Conservation (phyloP, 495 filamentous ascomycete genomes). For the Xylaria venustula region DNA sequence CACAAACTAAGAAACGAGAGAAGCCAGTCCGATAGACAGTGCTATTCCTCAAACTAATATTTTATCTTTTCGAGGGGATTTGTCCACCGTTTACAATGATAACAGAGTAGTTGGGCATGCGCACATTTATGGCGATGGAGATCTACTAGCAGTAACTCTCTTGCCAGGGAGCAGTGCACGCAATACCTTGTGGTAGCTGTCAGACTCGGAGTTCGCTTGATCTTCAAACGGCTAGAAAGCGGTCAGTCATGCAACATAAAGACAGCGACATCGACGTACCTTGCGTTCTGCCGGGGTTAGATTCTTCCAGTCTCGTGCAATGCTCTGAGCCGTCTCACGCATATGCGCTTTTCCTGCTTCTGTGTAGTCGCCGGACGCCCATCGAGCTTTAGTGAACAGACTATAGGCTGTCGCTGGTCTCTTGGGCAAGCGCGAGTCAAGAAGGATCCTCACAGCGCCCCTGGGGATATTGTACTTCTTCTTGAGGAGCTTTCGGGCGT, state of each 20-base stretch:
- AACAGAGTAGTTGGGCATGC: neutral
- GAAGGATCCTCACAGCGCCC: slow-evolving; percentile 30
- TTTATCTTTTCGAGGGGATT: neutral
- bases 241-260: slow-evolving; percentile 16
- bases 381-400: slow-evolving; percentile 49
- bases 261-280: slow-evolving; percentile 26
- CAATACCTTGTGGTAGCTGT: slow-evolving; percentile 23
- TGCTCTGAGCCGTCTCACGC: slow-evolving; percentile 22
- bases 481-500: slow-evolving; percentile 54
- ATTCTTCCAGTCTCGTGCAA: slow-evolving; percentile 44
- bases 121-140: slow-evolving; percentile 1
- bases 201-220: slow-evolving; percentile 7
- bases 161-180: slow-evolving; percentile 3
- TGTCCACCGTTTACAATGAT: neutral
- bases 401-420: slow-evolving; percentile 35
- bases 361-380: slow-evolving; percentile 39
- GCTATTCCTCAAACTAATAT: neutral
- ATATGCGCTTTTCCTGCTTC: slow-evolving; percentile 30
- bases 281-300: slow-evolving; percentile 49
- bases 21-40: neutral
- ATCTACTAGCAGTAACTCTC: neutral
- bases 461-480: slow-evolving; percentile 26
- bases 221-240: slow-evolving; percentile 27
- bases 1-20: neutral
- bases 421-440: slow-evolving; percentile 62